These are phyloP conservation scores for Margaritispora aquatica DNA, from an alignment of 495 filamentous ascomycete species.

Conservation along the genomic window DNA sequence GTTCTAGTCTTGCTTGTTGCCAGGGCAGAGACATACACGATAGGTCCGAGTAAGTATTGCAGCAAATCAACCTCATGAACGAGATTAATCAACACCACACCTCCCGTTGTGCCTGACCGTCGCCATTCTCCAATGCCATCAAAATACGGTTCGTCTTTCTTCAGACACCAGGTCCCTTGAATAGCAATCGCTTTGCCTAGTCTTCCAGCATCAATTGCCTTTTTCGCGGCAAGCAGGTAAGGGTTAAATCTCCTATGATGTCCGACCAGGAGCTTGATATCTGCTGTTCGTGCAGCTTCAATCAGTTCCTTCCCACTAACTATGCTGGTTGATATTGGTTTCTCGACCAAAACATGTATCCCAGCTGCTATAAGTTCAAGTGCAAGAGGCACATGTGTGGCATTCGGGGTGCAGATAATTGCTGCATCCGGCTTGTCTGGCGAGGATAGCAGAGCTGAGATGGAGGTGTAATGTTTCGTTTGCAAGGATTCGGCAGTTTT, in stretches of 20 bases:
- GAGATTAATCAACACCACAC: constrained; percentile 52
- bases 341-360: constrained; percentile 52
- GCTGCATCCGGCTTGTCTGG: constrained; percentile 41
- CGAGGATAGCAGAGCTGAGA: constrained; percentile 37
- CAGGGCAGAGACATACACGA: constrained; percentile 46
- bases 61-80: constrained; percentile 56
- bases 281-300: constrained; percentile 10
- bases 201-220: constrained; percentile 29
- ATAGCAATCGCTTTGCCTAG: constrained; percentile 46
- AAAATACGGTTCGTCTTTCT: constrained; percentile 49
- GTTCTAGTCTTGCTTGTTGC: constrained; percentile 34
- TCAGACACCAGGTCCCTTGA: constrained; percentile 47
- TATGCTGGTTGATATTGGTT: constrained; percentile 46
- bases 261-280: constrained; percentile 47
- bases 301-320: constrained; percentile 24
- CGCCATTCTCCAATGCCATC: constrained; percentile 43
- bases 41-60: constrained; percentile 51
- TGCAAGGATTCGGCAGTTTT: constrained; percentile 25
- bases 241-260: constrained; percentile 58
- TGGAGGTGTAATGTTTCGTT: constrained; percentile 30
- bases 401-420: constrained; percentile 55
- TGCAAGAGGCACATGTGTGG: constrained; percentile 46
- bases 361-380: constrained; percentile 41
- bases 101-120: constrained; percentile 30
- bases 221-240: constrained; percentile 44